Percentiles rank a stretch among this genome's conserved stretches.
These are phyloP conservation scores for Plasmodium falciparum DNA, from an alignment of 169 alveolate species.

Conservation along the genomic window DNA sequence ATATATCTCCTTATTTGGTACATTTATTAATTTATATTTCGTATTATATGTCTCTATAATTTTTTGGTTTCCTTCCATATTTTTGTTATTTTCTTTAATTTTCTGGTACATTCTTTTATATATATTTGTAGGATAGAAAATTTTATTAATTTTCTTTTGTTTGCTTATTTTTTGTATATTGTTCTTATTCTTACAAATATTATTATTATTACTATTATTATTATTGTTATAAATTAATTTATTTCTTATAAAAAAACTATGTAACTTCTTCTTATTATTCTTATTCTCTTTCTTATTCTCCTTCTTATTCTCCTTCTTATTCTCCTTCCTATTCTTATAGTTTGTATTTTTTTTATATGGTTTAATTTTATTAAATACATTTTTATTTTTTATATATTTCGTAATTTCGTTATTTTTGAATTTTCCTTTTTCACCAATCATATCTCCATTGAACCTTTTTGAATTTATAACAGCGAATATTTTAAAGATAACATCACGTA, in stretches of 20 bases:
- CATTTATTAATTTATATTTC: neutral
- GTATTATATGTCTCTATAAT: too few relatives aligned
- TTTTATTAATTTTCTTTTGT: constrained; percentile 2
- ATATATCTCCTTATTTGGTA: neutral
- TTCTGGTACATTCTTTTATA: neutral
- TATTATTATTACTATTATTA: neutral
- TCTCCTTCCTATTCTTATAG: neutral
- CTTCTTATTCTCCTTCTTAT: neutral
- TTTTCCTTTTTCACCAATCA: neutral
- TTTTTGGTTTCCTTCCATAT: too few relatives aligned
- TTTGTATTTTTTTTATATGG: neutral
- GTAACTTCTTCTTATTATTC: neutral
- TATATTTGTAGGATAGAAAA: neutral
- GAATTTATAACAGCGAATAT: neutral
- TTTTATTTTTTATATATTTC: neutral
- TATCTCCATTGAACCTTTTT: neutral
- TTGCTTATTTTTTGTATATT: neutral
- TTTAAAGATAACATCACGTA: constrained; percentile 3
- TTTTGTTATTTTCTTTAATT: neutral
- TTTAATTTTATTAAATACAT: neutral
- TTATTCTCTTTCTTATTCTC: neutral
- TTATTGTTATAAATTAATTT: neutral
- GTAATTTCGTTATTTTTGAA: neutral
- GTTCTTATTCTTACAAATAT: neutral
- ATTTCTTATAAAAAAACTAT: neutral